These are phyloP conservation scores for Taphrina betulina DNA, from an alignment of 1,139 yeast genomes.

Conservation along the genomic window DNA sequence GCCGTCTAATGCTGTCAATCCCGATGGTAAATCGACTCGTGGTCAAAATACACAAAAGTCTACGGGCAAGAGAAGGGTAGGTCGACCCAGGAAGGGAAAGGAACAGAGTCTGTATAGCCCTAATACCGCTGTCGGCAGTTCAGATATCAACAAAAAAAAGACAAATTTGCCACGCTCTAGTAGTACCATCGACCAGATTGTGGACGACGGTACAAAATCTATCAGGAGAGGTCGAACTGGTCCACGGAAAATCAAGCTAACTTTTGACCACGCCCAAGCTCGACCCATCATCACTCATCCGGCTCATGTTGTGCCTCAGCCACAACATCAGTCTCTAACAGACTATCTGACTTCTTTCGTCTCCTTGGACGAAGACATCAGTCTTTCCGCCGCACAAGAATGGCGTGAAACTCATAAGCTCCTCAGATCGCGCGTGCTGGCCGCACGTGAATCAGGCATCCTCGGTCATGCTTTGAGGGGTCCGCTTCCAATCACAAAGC, in stretches of 20 bases:
- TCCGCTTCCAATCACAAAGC: conserved; percentile 51
- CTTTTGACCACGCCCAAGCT: conserved; percentile 1
- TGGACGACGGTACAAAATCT: no score
- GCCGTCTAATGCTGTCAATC: background rate
- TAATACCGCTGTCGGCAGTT: background rate
- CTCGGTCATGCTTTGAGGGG: no score
- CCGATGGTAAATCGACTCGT: background rate
- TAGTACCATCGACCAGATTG: background rate
- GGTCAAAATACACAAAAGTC: background rate
- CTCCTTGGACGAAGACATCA: conserved; percentile 61
- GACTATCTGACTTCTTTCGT: conserved; percentile 54
- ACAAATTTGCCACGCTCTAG: background rate
- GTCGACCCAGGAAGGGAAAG: conserved; percentile 2
- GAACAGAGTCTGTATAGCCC: background rate
- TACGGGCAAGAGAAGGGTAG: background rate
- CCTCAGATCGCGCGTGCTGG: conserved; percentile 51
- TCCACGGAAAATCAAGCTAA: conserved; percentile 10
- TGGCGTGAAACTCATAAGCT: conserved; percentile 50
- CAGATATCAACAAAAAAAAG: background rate
- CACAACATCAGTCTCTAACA: conserved; percentile 47
- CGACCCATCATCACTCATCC: conserved; percentile 73
- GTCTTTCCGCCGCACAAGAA: conserved; percentile 48
- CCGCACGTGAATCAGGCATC: conserved; percentile 56
- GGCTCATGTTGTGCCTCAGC: conserved; percentile 56
- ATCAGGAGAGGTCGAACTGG: background rate